These are phyloP conservation scores for Fusarium longipes DNA, from an alignment of 2,329 filamentous ascomycete genomes.

Conservation along the genomic window DNA sequence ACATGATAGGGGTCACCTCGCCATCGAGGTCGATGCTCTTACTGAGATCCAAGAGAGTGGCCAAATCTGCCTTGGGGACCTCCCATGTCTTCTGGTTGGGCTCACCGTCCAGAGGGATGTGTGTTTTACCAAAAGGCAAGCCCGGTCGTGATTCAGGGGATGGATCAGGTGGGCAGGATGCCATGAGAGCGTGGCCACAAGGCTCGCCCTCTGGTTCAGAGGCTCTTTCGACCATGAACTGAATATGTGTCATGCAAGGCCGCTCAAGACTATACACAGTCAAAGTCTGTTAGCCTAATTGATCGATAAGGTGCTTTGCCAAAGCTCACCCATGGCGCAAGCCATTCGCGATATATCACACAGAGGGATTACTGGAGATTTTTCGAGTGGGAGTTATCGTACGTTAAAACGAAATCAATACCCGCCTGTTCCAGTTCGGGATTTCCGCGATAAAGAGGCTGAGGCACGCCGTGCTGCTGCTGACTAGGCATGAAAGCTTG, in stretches of 20 bases:
- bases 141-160: slow-evolving; percentile 62
- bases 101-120: slow-evolving; percentile 50
- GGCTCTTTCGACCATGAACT: slow-evolving; percentile 75
- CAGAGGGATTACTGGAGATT: slow-evolving; percentile 74
- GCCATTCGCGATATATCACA: slow-evolving; percentile 53
- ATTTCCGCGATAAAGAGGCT: slow-evolving; percentile 50
- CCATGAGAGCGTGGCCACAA: slow-evolving; percentile 94
- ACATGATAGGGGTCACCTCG: slow-evolving; percentile 95
- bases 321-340: slow-evolving; percentile 38
- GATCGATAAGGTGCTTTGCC: slow-evolving; percentile 32
- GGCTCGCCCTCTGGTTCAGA: slow-evolving; percentile 72
- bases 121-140: slow-evolving; percentile 63
- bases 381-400: slow-evolving; percentile 70
- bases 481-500: slow-evolving; percentile 48
- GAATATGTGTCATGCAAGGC: slow-evolving; percentile 92
- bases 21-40: slow-evolving; percentile 84
- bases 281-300: slow-evolving; percentile 58
- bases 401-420: slow-evolving; percentile 93
- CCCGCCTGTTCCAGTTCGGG: slow-evolving; percentile 84
- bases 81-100: slow-evolving; percentile 80
- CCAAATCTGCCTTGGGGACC: slow-evolving; percentile 78
- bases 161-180: slow-evolving; percentile 81
- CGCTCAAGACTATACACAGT: slow-evolving; percentile 79
- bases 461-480: slow-evolving; percentile 46
- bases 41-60: slow-evolving; percentile 86